phyloP scores from a whole-genome alignment of 2,329 filamentous ascomycete species.

The Alternaria gaisen region DNA sequence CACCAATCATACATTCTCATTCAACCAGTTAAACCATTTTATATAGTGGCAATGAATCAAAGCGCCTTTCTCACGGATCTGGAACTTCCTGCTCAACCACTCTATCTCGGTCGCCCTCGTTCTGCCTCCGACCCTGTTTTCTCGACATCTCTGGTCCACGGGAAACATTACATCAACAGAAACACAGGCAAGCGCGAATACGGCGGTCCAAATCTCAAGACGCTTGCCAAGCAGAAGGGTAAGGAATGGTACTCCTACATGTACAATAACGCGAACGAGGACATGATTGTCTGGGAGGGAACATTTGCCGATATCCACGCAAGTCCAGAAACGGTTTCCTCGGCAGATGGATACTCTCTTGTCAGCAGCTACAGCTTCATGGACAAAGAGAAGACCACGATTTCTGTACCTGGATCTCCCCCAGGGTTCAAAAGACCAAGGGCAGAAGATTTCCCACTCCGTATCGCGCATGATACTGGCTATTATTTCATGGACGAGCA shows the following conservation, averaged over 20 bases:
- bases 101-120: neutral
- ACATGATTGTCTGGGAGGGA: neutral
- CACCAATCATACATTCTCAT: neutral
- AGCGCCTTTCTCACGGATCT: neutral
- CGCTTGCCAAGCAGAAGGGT: neutral
- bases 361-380: neutral
- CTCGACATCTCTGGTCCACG: neutral
- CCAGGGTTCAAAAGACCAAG: neutral
- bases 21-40: neutral
- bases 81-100: neutral
- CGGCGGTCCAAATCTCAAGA: neutral
- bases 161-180: neutral
- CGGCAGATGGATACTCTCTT: neutral
- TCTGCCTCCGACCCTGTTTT: neutral
- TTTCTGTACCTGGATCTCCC: neutral
- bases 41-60: neutral
- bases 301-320: neutral
- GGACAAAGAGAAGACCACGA: neutral
- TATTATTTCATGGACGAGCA: neutral
- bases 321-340: neutral
- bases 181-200: neutral
- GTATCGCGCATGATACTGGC: neutral
- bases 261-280: neutral
- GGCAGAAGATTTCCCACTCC: neutral
- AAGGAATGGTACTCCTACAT: neutral